Evolutionary conservation across 164 flowering plant species (phyloP), one percentile per base, ranked within the genome.

Genomic region (Aristolochia fimbriata): DNA sequence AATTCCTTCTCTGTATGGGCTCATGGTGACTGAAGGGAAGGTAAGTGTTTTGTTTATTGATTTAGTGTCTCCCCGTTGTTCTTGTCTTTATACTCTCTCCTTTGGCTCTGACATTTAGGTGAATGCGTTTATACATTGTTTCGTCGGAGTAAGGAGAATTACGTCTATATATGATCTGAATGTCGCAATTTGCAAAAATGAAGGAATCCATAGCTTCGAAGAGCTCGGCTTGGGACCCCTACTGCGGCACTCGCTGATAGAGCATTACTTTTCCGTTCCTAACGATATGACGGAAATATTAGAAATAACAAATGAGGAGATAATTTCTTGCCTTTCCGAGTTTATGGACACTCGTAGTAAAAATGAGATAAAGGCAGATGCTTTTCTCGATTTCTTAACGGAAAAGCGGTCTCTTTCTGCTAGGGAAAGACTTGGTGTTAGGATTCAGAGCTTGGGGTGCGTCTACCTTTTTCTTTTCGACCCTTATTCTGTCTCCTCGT

Each of bases 211-310:
- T 53, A 48, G 51, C 51, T 93, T 93, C 70, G 92, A 93, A 62
- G 92, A 93, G 67, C 86, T 93, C 62, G 75, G 78, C 23, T 58
- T 93, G 74, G 98, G 98, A n/a, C 94, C 97, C 52, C 71, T 89
- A 68, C 47, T 86, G 62, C 75, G 80, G 20, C 88, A 89, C 51
- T 94, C 94, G 6, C 88, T 93, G 58, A 80, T 82, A 15, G 50
- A 68, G 61, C 91, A 86, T 68, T 87, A 87, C 66, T 93, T 93
- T 72, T 69, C 71, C 0, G 65, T 84, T 57, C 72, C 70, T 56
- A 52, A 78, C 25, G 83, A 80, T 68, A 61, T 62, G 24, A 74
- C 60, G 9, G 72, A 72, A 57, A 81, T 80, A 11, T 55, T 68
- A 63, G 78, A 76, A 70, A 84, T 93, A 73, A 80, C 78, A 23